These are phyloP conservation scores for Trametes sp. DNA, from an alignment of 1,284 basidiomycete genomes.

Conservation along the genomic window DNA sequence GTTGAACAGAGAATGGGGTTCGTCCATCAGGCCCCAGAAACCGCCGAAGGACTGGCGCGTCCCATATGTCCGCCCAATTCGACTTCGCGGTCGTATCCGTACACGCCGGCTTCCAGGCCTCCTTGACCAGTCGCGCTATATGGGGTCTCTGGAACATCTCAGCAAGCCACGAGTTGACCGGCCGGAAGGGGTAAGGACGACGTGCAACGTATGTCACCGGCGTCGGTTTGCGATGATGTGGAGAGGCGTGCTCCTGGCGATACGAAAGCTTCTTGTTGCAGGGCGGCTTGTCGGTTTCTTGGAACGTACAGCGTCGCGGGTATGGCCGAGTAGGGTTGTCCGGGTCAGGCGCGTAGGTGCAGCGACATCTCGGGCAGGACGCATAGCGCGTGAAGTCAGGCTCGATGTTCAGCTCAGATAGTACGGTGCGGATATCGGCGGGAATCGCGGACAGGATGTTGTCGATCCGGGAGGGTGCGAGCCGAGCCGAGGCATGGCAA, in stretches of 20 bases:
- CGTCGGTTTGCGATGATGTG: too few species aligned
- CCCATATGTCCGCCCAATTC: background rate
- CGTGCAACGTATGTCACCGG: background rate
- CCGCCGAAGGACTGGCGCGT: background rate
- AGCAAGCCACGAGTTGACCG: background rate
- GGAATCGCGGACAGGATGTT: background rate
- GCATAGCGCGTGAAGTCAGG: background rate
- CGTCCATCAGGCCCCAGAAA: background rate
- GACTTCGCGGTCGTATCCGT: background rate
- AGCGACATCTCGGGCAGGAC: background rate
- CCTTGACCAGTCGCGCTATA: background rate
- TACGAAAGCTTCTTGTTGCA: background rate
- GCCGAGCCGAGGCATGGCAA: too few species aligned
- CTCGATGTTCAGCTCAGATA: background rate
- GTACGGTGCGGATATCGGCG: background rate
- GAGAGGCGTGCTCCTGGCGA: background rate
- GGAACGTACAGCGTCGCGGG: constrained; percentile 5
- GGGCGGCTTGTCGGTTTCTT: constrained; percentile 3
- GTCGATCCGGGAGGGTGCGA: background rate
- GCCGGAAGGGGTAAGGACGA: background rate
- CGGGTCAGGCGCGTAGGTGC: background rate
- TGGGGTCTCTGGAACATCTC: background rate
- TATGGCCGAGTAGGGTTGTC: background rate
- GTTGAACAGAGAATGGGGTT: background rate
- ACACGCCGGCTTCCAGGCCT: background rate